Evolutionary conservation across 148 eudicot species (phyloP), one percentile per base, ranked within the genome.

Genomic region (Persicaria maculosa): DNA sequence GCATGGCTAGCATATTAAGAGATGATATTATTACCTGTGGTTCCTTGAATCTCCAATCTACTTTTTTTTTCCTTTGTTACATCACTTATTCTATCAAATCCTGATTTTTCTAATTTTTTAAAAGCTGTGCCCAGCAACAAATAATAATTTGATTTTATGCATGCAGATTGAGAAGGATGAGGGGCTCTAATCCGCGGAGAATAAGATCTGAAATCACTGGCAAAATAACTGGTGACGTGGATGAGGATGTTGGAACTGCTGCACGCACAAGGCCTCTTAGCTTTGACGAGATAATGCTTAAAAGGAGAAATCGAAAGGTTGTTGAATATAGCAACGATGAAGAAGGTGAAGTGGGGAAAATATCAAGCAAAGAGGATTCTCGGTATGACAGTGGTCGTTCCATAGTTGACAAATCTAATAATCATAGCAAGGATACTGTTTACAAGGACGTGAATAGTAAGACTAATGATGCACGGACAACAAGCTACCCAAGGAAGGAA

Each of bases 251-350:
- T 68, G 97, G 88, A 78, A 90, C 92, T 81, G 86, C 98, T 77
- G 98, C 98, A 58, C 85, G 97, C 80, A 95, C 97, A 68, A 92
- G 98, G 74, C 97, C 98, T 31, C 74, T 90, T 22, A 95, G 93
- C 83, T 92, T 81, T 84, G 96, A 89, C 50, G 96, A 92, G 62
- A 84, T 95, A 73, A 90, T 95, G 97, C 87, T 76, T 62, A 86
- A 80, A 81, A 88, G 98, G 68, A 83, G 84, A 82, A 83, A 71
- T 50, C 92, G 85, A 79, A 85, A 86, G 78, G 72, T 77, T 55
- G 44, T 61, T 72, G 87, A 84, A 76, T 75, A 73, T 79, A 36
- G 55, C 61, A 67, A 67, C 47, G 86, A 75, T 68, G 80, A 61
- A 61, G 77, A 72, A 59, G 84, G 17, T 64, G 85, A 58, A 58